Conservation (phyloP, 2,329 filamentous ascomycete genomes). For the Purpureocillium lavendulum region DNA sequence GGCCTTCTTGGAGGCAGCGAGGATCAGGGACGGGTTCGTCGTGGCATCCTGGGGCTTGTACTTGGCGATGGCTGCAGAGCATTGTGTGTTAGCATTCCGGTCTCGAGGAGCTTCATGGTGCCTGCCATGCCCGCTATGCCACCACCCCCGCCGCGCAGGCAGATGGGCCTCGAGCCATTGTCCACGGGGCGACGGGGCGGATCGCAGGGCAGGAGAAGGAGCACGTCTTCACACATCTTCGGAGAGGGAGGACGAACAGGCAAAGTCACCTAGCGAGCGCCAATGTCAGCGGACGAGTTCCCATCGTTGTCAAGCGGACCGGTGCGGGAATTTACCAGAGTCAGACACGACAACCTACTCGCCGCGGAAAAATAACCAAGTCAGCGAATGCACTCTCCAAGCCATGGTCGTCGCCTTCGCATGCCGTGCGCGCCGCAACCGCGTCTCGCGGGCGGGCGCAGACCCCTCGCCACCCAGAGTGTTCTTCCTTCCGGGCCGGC, state of each 20-base stretch:
- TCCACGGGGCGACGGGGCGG: background rate
- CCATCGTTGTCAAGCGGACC: conserved; percentile 1
- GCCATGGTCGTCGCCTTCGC: too few relatives aligned
- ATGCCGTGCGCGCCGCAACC: too few relatives aligned
- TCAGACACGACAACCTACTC: conserved; percentile 86
- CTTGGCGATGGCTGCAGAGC: conserved; percentile 78
- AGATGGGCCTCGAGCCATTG: too few relatives aligned
- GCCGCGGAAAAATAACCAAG: conserved; percentile 5
- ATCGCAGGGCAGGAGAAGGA: conserved; percentile 3
- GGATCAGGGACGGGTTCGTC: conserved; percentile 98
- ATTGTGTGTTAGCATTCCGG: conserved; percentile 13
- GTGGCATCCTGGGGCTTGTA: conserved; percentile 99
- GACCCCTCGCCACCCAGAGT: too few relatives aligned
- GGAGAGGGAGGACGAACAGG: conserved; percentile 47
- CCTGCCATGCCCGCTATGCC: background rate
- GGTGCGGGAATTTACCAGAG: conserved; percentile 61
- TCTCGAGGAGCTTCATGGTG: too few relatives aligned
- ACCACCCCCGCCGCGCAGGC: too few relatives aligned
- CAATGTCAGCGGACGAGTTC: conserved; percentile 19
- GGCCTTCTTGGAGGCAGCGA: conserved; percentile 95
- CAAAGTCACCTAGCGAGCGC: conserved; percentile 59
- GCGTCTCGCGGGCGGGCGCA: too few relatives aligned
- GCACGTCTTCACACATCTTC: background rate
- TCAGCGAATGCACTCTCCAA: too few relatives aligned
- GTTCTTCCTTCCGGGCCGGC: too few relatives aligned